These are phyloP conservation scores for Lentinus polychrous DNA, from an alignment of 1,284 basidiomycete genomes.

Conservation along the genomic window DNA sequence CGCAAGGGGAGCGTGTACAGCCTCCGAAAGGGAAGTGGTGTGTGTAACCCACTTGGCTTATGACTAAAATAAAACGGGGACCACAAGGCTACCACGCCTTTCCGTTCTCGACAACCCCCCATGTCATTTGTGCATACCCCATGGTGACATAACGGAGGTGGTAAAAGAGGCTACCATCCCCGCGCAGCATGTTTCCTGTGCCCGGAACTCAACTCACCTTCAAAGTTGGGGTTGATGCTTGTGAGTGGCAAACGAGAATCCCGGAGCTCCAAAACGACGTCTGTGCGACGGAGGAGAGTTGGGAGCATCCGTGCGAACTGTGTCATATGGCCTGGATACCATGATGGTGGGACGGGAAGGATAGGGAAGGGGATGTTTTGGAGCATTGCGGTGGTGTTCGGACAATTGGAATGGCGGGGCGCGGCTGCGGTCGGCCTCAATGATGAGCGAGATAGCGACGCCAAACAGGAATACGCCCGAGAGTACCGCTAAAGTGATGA, in stretches of 20 bases:
- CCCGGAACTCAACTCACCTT: conserved; percentile 62
- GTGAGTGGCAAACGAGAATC: conserved; percentile 92
- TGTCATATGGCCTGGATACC: conserved; percentile 98
- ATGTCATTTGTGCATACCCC: not conserved
- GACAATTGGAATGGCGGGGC: no score
- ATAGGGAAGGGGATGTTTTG: conserved; percentile 43
- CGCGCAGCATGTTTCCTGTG: no score
- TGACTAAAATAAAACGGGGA: not conserved
- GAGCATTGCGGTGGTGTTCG: conserved; percentile 28
- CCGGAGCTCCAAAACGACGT: conserved; percentile 90
- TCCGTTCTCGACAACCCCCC: not conserved
- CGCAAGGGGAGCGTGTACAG: not conserved
- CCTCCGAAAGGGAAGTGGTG: not conserved
- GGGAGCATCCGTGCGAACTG: conserved; percentile 78
- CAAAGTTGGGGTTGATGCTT: conserved; percentile 86
- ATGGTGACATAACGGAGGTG: not conserved
- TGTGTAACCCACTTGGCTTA: not conserved
- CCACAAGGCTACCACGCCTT: conserved; percentile 1
- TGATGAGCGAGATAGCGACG: no score
- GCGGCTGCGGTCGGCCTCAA: no score
- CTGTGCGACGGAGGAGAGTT: conserved; percentile 70
- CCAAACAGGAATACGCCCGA: no score
- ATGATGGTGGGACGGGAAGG: conserved; percentile 78
- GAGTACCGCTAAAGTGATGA: no score
- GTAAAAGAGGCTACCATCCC: no score